phyloP scores from a whole-genome alignment of 176 grass and related monocot genomes.

The Musa beccarii region DNA sequence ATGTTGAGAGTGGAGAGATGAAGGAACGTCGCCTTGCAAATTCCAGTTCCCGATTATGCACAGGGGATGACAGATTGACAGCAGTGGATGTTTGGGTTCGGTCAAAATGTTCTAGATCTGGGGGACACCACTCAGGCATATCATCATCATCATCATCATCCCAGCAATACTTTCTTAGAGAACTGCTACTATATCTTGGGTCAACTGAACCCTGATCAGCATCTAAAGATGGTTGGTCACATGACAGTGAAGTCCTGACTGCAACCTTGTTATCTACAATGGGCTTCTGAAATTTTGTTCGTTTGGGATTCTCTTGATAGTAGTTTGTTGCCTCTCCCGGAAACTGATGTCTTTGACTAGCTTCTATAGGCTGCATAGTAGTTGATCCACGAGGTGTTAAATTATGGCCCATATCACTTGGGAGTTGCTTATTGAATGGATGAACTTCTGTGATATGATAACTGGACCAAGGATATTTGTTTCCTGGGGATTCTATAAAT shows the following conservation, averaged over 20 bases:
- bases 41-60: not conserved
- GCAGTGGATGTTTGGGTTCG: not conserved
- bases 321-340: not conserved
- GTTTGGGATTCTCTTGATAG: not conserved
- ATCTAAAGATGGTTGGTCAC: not conserved
- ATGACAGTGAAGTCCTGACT: not conserved
- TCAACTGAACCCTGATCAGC: not conserved
- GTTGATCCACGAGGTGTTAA: not conserved
- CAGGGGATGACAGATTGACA: conserved; percentile 3
- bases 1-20: not conserved
- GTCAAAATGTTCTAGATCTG: not conserved
- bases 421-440: conserved; percentile 1
- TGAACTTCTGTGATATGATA: not conserved
- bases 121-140: conserved; percentile 25
- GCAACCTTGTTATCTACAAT: not conserved
- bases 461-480: not conserved
- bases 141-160: conserved; percentile 13
- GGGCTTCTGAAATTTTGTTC: conserved; percentile 4
- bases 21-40: not conserved
- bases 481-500: not conserved
- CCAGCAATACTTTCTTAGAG: conserved; percentile 4
- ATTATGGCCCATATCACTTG: not conserved
- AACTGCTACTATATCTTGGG: not conserved
- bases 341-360: not conserved
- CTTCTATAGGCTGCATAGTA: not conserved